Conservation (phyloP, 805 yeast genomes). For the Zygosaccharomyces siamensis region DNA sequence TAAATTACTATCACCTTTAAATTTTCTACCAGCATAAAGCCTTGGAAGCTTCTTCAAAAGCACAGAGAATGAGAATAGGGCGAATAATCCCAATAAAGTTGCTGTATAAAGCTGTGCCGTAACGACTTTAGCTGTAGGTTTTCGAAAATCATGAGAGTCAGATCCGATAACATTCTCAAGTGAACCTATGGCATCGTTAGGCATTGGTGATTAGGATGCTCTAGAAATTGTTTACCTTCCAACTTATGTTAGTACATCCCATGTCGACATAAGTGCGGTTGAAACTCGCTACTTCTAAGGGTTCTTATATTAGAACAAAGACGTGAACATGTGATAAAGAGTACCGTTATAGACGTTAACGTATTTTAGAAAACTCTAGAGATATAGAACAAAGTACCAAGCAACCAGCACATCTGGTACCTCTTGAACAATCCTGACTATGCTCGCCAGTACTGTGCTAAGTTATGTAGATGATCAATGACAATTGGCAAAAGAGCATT, state of each 20-base stretch:
- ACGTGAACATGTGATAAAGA: neutral
- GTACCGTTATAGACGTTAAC: neutral
- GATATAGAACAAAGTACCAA: neutral
- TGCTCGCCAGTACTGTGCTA: constrained; percentile 98
- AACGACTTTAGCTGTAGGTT: constrained; percentile 51
- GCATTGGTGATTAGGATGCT: neutral
- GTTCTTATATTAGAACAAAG: neutral
- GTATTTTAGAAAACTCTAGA: neutral
- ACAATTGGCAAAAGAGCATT: constrained; percentile 91
- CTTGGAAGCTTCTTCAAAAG: constrained; percentile 72
- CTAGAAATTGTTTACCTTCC: neutral
- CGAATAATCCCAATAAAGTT: constrained; percentile 56
- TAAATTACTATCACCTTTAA: constrained; percentile 28
- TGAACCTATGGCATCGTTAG: neutral
- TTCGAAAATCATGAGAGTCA: constrained; percentile 31
- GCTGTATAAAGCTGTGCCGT: constrained; percentile 77
- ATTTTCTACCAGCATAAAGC: constrained; percentile 73
- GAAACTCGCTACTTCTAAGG: neutral
- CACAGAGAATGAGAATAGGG: constrained; percentile 64
- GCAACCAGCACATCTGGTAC: neutral
- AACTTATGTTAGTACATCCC: neutral
- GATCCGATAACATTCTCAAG: constrained; percentile 1
- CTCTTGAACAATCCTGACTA: constrained; percentile 25
- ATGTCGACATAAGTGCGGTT: neutral
- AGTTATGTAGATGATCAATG: constrained; percentile 87